Percentiles rank a stretch among this genome's conserved stretches.
Evolutionary conservation across 805 yeast species (phyloP).

Genomic region (Ogataea thermomethanolica): DNA sequence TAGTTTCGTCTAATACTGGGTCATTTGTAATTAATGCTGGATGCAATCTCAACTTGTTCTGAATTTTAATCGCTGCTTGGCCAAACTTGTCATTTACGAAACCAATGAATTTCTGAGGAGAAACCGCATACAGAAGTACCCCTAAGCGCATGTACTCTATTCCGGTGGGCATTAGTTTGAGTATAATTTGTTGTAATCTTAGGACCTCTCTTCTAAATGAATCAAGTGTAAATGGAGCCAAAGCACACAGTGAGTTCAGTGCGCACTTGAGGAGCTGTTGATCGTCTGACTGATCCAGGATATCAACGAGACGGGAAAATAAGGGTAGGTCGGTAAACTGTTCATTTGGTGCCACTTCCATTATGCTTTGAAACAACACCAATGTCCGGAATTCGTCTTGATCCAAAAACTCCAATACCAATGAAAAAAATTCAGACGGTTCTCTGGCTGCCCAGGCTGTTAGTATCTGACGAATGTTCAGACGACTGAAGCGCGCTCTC

Average conservation of each 20-base stretch:
- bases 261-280: neutral
- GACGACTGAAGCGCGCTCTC: slow-evolving; percentile 44
- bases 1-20: neutral
- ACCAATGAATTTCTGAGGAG: neutral
- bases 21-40: neutral
- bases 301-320: slow-evolving; percentile 39
- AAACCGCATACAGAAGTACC: slow-evolving; percentile 1
- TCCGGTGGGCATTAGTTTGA: neutral
- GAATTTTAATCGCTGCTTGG: neutral
- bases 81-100: neutral
- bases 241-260: slow-evolving; percentile 3
- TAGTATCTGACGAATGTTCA: slow-evolving; percentile 41
- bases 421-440: slow-evolving; percentile 35
- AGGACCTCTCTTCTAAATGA: neutral
- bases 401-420: slow-evolving; percentile 36
- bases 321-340: slow-evolving; percentile 36
- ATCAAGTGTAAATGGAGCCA: neutral
- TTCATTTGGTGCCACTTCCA: slow-evolving; percentile 36
- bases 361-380: neutral
- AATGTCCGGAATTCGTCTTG: neutral
- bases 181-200: neutral
- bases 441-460: slow-evolving; percentile 40
- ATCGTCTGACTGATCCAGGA: slow-evolving; percentile 26
- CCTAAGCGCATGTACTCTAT: slow-evolving; percentile 2
- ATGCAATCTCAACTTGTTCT: neutral